phyloP scores from a whole-genome alignment of 305 asterid genomes.

The Lippia alba region DNA sequence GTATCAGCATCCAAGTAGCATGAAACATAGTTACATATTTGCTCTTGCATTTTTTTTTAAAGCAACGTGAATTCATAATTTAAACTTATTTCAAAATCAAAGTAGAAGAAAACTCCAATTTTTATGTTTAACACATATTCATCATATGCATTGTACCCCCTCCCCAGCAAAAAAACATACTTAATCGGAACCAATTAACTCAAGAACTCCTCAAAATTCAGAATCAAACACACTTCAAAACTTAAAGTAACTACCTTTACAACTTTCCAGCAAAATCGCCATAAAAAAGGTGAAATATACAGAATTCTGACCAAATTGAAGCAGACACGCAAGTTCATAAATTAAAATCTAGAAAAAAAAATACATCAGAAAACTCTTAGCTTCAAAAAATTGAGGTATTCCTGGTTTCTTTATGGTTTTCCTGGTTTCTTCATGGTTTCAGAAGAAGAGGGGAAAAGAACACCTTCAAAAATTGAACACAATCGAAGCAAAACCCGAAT shows the following conservation, averaged over 20 bases:
- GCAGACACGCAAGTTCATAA: slow-evolving; percentile 31
- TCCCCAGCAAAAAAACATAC: slow-evolving; percentile 1
- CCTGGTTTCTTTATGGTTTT: no score
- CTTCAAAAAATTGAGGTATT: no score
- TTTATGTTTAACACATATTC: slow-evolving; percentile 28
- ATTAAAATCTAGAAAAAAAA: slow-evolving; percentile 8
- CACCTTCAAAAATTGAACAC: no score
- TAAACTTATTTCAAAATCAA: slow-evolving; percentile 16
- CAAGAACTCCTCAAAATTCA: slow-evolving; percentile 35
- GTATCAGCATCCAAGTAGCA: no score
- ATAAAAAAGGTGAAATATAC: slow-evolving; percentile 19
- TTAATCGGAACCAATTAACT: slow-evolving; percentile 36
- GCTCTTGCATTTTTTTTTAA: no score
- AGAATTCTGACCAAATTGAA: slow-evolving; percentile 26
- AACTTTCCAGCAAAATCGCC: slow-evolving; percentile 14
- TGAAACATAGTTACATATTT: no score
- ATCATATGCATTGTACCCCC: slow-evolving; percentile 14
- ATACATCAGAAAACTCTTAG: slow-evolving; percentile 1
- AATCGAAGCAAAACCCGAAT: no score
- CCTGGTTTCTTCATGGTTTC: no score
- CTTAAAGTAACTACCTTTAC: slow-evolving; percentile 35
- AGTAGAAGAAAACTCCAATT: slow-evolving; percentile 24
- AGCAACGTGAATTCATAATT: slow-evolving; percentile 16
- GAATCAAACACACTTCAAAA: slow-evolving; percentile 33
- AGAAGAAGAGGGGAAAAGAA: no score